Evolutionary conservation across 2,329 filamentous ascomycete species (phyloP).

Genomic region (Zymoseptoria ardabiliae): DNA sequence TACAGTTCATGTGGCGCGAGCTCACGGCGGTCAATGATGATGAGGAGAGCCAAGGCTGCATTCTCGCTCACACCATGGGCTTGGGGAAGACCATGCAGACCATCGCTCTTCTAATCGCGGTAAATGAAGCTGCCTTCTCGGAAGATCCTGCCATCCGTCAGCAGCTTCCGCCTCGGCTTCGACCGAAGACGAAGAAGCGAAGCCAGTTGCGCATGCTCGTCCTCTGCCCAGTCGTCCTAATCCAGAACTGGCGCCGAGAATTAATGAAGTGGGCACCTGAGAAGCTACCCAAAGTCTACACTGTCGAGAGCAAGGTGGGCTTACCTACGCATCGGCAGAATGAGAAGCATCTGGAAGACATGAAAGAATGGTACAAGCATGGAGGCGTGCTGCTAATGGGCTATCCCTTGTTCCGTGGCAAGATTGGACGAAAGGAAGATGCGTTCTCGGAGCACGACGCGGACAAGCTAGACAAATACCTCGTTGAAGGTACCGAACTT

Average conservation of each 20-base stretch:
- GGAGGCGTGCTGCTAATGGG: conserved; percentile 73
- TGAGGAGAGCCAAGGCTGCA: conserved; percentile 61
- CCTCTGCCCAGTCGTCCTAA: conserved; percentile 65
- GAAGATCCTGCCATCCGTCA: conserved; percentile 47
- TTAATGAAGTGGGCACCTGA: conserved; percentile 57
- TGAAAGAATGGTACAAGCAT: conserved; percentile 53
- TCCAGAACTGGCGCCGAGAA: conserved; percentile 80
- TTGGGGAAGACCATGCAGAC: conserved; percentile 86
- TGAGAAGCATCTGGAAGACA: conserved; percentile 22
- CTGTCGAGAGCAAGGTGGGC: conserved; percentile 38
- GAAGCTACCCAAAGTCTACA: conserved; percentile 50
- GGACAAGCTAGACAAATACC: conserved; percentile 35
- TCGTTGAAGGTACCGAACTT: conserved; percentile 59
- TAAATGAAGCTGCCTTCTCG: conserved; percentile 60
- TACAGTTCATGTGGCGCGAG: conserved; percentile 85
- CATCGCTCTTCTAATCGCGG: conserved; percentile 70
- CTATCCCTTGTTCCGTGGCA: conserved; percentile 58
- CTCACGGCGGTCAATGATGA: conserved; percentile 47
- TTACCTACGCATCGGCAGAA: conserved; percentile 4
- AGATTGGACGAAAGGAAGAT: conserved; percentile 28
- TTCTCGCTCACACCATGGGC: conserved; percentile 86
- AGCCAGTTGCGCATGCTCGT: conserved; percentile 56
- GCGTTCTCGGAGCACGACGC: neutral
- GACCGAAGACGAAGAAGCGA: conserved; percentile 18
- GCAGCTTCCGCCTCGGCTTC: conserved; percentile 62